Evolutionary conservation across 768 basidiomycete genomes (phyloP).

Genomic region (Pleurotus eryngii): DNA sequence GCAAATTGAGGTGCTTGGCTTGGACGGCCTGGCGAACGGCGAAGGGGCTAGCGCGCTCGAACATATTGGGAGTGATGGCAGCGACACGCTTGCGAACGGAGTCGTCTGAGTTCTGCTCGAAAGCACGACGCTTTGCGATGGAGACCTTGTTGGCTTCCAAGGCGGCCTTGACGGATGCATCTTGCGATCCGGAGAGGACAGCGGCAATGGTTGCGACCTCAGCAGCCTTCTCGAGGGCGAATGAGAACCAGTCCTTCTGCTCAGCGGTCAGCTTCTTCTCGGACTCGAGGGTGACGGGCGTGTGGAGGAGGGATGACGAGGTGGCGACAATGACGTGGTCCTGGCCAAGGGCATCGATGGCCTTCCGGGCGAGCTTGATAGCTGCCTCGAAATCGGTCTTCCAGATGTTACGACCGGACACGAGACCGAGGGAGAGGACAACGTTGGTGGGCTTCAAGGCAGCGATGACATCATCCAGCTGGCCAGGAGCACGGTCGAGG

Average conservation of each 20-base stretch:
- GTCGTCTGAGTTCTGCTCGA: conserved; percentile 91
- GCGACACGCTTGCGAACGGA: conserved; percentile 94
- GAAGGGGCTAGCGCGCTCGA: conserved; percentile 89
- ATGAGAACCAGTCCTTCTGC: conserved; percentile 98
- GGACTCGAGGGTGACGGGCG: conserved; percentile 89
- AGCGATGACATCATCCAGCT: conserved; percentile 77
- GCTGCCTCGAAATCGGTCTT: conserved; percentile 90
- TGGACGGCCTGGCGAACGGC: conserved; percentile 83
- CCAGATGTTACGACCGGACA: conserved; percentile 99
- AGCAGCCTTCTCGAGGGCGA: conserved; percentile 91
- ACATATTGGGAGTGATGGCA: conserved; percentile 81
- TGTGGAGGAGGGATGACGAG: conserved; percentile 97
- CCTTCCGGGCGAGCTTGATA: conserved; percentile 80
- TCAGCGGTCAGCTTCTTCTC: conserved; percentile 88
- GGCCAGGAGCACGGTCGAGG: conserved; percentile 87
- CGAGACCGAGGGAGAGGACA: conserved; percentile 87
- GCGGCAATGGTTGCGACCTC: conserved; percentile 90
- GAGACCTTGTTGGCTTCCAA: conserved; percentile 88
- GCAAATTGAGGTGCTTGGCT: conserved; percentile 82
- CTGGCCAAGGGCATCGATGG: conserved; percentile 75
- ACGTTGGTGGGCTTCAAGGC: conserved; percentile 83
- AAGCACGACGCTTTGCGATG: conserved; percentile 91
- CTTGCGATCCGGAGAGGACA: conserved; percentile 81
- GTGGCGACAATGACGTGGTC: conserved; percentile 92
- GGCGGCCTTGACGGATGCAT: conserved; percentile 61